Base-by-base conservation (phyloP, 2,329 filamentous ascomycete species). In the Ceratocystis cacaofunesta region DNA sequence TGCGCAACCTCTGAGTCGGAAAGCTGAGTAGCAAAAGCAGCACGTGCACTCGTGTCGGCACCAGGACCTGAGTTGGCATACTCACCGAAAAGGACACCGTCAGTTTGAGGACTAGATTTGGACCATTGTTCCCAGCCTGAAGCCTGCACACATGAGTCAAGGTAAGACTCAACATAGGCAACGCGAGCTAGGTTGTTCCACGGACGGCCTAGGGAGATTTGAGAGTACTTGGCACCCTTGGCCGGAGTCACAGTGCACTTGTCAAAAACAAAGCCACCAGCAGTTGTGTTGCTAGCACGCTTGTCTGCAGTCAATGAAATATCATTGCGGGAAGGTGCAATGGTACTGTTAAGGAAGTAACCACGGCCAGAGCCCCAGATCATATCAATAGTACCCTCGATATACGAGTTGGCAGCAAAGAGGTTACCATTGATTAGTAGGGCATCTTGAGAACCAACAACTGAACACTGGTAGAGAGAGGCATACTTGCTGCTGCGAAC, bases 51-150 rank as follows among this genome's bases (percentile, higher is more conserved):
- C 2, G 50, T 58, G 19, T 73, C 72, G 1, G 83, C 76, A 1
- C 85, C 85, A 41, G 74, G 71, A 1, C 85, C 85, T 1, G 77
- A 78, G 72, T 87, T 87, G 22, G 69, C 73, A 70, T 80, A 86
- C 75, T 87, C 85, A 8, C 74, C 81, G 68, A 82, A 86, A 30
- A 75, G 72, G 1, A 86, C 80, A 55, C 81, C 74, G 43, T 75
- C 76, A 1, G 81, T 84, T 44, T 78, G 76, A n/a, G 76, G 71
- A 55, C 79, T 75, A 2, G 74, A 75, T 1, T 69, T 73, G 66
- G 78, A 78, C 85, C 85, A 87, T 32, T 75, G 70, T 1, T 70
- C 72, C 84, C 85, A 87, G 0, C 85, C 85, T 0, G 79, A 78
- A 1, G 76, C 67, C 69, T 86, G 85, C 70, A 88, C 78, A 22